phyloP scores from a whole-genome alignment of 352 stramenopile genomes.

The Pythium rishiriense region DNA sequence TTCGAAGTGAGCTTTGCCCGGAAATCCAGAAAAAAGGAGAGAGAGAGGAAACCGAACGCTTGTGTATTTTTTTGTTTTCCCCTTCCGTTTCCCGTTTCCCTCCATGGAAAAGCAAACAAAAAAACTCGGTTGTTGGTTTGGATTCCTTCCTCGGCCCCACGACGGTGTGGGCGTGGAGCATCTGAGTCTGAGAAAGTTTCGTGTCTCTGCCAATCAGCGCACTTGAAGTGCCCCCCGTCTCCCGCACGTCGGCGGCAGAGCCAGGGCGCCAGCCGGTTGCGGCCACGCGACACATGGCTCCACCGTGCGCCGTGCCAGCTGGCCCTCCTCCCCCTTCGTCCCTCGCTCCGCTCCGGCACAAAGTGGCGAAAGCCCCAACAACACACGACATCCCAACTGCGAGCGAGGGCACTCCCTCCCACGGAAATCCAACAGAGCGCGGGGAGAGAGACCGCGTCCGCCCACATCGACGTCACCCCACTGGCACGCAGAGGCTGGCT shows the following conservation, averaged over 20 bases:
- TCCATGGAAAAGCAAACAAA: too few relatives aligned
- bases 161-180: neutral
- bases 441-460: too few relatives aligned
- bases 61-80: too few relatives aligned
- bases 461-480: too few relatives aligned
- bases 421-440: too few relatives aligned
- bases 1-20: too few relatives aligned
- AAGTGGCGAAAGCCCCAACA: constrained; percentile 16
- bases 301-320: constrained; percentile 13
- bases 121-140: too few relatives aligned
- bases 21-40: too few relatives aligned
- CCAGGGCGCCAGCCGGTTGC: constrained; percentile 23
- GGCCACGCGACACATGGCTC: constrained; percentile 27
- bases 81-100: too few relatives aligned
- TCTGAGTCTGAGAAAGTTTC: constrained; percentile 19
- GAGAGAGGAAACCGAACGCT: too few relatives aligned
- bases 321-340: neutral
- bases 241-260: constrained; percentile 18
- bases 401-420: too few relatives aligned
- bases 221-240: neutral
- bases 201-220: constrained; percentile 4
- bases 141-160: neutral
- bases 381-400: constrained; percentile 3
- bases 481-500: too few relatives aligned
- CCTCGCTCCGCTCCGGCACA: neutral